Evolutionary conservation across 352 stramenopile genomes (phyloP), one percentile per base, ranked within the genome.

Genomic region (Phytophthora pisi): DNA sequence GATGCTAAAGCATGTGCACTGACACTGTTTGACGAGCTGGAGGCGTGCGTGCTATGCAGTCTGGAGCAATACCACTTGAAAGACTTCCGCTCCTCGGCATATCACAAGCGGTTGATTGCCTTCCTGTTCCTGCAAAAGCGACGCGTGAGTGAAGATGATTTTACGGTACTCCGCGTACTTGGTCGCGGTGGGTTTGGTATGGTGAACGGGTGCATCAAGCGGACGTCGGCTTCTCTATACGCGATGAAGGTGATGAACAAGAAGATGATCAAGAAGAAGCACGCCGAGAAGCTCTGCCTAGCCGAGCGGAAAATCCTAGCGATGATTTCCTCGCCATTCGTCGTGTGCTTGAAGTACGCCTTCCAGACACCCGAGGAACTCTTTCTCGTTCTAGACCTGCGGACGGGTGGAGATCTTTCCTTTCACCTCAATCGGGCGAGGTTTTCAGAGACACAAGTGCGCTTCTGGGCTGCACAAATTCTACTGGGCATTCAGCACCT

Each of bases 381-480:
- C 4, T 99, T 98, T 66, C 74, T 99, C 7, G 96, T 99, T 24
- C 81, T 99, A 5, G 97, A 99, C 76, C 97, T 99, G 60, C 97
- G 97, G 71, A 94, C 97, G 11, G 97, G 97, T n/a, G 97, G 97
- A 16, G 97, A 99, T 70, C 77, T 99, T 15, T 93, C 87, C n/a
- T 90, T 91, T 49, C 85, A 93, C 51, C 63, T 95, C 23, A 90
- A 95, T 28, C 82, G 82, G 11, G 76, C 82, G 16, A 72, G 85
- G 31, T 91, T 91, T 57, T 89, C 80, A 5, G 83, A 96, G 66
- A 68, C 70, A 0, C 77, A 90, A 58, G 86, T 96, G 28, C 81
- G 83, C 5, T 96, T 96, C 51, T 97, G 88, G 80, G 87, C 84
- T 0, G 84, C 89, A 2, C 85, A 96, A 64, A 90, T 92, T 57